Base-by-base conservation (phyloP, 164 flowering plant species). In the Protea cynaroides region DNA sequence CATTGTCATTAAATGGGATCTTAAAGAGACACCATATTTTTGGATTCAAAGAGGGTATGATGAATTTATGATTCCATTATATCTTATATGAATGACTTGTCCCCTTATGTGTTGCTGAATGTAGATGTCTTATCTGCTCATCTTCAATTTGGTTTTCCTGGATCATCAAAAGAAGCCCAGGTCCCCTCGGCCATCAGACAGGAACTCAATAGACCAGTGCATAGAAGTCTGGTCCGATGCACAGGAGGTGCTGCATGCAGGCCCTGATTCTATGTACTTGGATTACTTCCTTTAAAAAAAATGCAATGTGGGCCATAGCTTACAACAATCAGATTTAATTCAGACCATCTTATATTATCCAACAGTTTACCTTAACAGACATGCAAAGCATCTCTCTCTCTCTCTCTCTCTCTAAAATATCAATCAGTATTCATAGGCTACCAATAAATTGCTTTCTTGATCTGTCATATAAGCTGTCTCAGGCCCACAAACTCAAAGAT, bases 11-110 rank as follows among this genome's bases (percentile, higher is more conserved):
- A 56, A 51, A 57, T 25, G 62, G 66, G 62, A 70, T 67, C 61
- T 47, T 64, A 64, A 67, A 59, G 57, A 54, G 62, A 58, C 69
- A 58, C 68, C 64, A 61, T 23, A 46, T 60, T 52, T 58, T 55
- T 69, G 71, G 75, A 67, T 72, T 76, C 80, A 65, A 70, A 58
- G 49, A 62, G 55, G 44, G 56, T 23, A 72, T 70, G 62, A 76
- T 79, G 63, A 65, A 65, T 52, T 72, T 72, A 67, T 63, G 75
- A 72, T 72, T 71, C 69, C 44, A 61, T 17, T 51, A 19, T 49
- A 51, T 25, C 44, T 51, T 25, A 34, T 19, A 10, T 40, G 18
- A 46, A 54, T 64, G 59, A 64, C 66, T 52, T 54, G 38, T 21
- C 40, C 51, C 34, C 65, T 65, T 65, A 69, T 59, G n/a, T n/a